phyloP scores from a whole-genome alignment of 2,329 filamentous ascomycete species.

The Fusarium penzigii region DNA sequence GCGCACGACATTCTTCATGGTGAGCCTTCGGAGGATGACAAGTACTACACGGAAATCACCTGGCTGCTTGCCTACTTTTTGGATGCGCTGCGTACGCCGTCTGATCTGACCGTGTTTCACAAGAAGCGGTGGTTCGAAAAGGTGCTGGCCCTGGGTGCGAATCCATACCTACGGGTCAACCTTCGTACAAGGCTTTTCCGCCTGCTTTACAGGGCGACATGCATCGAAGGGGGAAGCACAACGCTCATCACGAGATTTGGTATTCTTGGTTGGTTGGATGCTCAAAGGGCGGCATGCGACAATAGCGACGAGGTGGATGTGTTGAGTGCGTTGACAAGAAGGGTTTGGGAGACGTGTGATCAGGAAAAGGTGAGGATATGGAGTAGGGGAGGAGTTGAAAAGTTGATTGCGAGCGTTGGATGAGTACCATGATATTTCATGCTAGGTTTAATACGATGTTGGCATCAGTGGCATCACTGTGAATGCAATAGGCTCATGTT shows the following conservation, averaged over 20 bases:
- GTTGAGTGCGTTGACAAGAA: constrained; percentile 55
- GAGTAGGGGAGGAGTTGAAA: constrained; percentile 56
- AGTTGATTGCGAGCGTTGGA: constrained; percentile 24
- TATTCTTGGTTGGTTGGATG: constrained; percentile 72
- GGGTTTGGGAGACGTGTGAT: constrained; percentile 67
- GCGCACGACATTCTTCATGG: constrained; percentile 62
- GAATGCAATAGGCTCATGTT: too few species aligned
- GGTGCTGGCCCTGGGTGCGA: constrained; percentile 67
- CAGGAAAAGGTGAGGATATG: constrained; percentile 64
- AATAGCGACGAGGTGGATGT: constrained; percentile 47
- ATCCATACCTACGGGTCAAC: constrained; percentile 61
- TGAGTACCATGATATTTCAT: not conserved
- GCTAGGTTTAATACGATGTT: too few species aligned
- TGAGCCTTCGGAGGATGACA: constrained; percentile 71
- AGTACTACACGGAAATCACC: constrained; percentile 69
- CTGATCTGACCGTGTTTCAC: constrained; percentile 63
- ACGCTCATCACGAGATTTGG: constrained; percentile 80
- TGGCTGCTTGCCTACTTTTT: constrained; percentile 76
- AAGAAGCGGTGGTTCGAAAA: constrained; percentile 72
- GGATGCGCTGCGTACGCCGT: constrained; percentile 60
- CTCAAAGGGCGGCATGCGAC: constrained; percentile 51
- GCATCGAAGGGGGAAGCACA: constrained; percentile 71
- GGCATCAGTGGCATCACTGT: too few species aligned
- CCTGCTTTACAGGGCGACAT: constrained; percentile 68
- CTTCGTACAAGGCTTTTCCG: constrained; percentile 60